Percentiles rank a stretch among this genome's conserved stretches.
phyloP scores from a whole-genome alignment of 225 moss, liverwort and hornwort species.

The Thuidium tamariscinum region DNA sequence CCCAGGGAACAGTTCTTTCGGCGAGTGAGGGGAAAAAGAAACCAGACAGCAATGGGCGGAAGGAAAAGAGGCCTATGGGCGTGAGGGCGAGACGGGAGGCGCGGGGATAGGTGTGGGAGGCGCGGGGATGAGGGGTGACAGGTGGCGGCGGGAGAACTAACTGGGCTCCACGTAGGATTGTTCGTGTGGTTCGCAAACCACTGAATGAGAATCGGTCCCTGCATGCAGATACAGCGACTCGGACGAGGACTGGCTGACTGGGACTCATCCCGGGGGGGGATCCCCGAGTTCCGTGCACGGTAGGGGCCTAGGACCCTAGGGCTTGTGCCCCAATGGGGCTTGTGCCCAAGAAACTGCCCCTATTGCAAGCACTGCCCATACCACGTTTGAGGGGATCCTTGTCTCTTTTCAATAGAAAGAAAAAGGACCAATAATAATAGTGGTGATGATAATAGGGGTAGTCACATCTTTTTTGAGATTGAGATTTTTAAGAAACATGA shows the following conservation, averaged over 20 bases:
- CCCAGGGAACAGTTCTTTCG: background rate
- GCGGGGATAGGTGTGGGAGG: background rate
- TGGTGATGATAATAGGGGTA: too few relatives aligned
- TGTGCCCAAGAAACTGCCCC: too few relatives aligned
- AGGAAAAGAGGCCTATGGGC: background rate
- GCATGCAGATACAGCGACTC: background rate
- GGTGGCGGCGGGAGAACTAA: background rate
- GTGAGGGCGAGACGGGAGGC: background rate
- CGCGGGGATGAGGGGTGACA: background rate
- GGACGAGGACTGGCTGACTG: too few relatives aligned
- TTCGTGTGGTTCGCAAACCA: background rate
- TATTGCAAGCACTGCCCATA: too few relatives aligned
- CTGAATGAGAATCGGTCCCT: background rate
- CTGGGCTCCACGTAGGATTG: background rate
- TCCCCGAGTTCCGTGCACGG: background rate
- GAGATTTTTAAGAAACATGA: too few relatives aligned
- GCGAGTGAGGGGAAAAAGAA: background rate
- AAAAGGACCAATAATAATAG: background rate
- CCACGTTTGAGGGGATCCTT: background rate
- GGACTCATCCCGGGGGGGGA: background rate
- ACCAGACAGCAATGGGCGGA: fast-evolving
- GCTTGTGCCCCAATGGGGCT: background rate
- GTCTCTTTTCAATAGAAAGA: background rate
- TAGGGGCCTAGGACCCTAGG: background rate
- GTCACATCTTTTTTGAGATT: too few relatives aligned